Evolutionary conservation across 2,329 filamentous ascomycete genomes (phyloP).

Genomic region (Neurospora sp.): DNA sequence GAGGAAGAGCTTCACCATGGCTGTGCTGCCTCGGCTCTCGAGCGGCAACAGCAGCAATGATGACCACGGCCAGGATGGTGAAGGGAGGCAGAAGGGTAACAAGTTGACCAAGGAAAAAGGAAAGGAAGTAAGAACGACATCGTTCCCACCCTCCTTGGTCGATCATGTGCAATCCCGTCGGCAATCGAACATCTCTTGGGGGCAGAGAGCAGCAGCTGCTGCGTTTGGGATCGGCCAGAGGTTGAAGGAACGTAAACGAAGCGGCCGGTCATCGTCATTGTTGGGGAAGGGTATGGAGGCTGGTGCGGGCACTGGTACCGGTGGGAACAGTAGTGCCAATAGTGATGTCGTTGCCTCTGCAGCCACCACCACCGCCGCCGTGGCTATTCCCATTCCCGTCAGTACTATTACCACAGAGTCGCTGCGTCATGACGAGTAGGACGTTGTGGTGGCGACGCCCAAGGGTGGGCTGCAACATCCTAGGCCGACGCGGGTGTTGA

Average conservation of each 20-base stretch:
- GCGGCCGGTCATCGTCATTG: constrained; percentile 3
- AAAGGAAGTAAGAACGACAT: not conserved
- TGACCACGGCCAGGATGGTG: not conserved
- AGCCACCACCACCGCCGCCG: not conserved
- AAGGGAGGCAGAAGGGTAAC: not conserved
- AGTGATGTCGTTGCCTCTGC: not conserved
- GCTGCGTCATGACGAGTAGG: constrained; percentile 1
- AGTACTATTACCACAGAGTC: not conserved
- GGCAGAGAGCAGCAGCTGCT: constrained; percentile 13
- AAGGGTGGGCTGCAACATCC: constrained; percentile 21
- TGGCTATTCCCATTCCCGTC: not conserved
- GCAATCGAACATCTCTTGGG: constrained; percentile 10
- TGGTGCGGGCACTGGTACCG: not conserved
- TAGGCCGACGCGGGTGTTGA: constrained; percentile 18
- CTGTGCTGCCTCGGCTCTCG: not conserved
- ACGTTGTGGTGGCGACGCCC: constrained; percentile 14
- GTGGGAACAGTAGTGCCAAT: not conserved
- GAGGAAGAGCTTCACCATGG: not conserved
- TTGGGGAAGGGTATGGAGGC: not conserved
- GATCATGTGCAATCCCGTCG: not conserved
- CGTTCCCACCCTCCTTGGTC: not conserved
- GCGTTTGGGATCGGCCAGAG: constrained; percentile 11
- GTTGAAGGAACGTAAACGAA: constrained; percentile 9
- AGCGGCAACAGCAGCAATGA: not conserved
- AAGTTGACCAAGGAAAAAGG: constrained; percentile 1